These are phyloP conservation scores for Skeletonema grethae DNA, from an alignment of 108 stramenopile genomes.

Conservation along the genomic window DNA sequence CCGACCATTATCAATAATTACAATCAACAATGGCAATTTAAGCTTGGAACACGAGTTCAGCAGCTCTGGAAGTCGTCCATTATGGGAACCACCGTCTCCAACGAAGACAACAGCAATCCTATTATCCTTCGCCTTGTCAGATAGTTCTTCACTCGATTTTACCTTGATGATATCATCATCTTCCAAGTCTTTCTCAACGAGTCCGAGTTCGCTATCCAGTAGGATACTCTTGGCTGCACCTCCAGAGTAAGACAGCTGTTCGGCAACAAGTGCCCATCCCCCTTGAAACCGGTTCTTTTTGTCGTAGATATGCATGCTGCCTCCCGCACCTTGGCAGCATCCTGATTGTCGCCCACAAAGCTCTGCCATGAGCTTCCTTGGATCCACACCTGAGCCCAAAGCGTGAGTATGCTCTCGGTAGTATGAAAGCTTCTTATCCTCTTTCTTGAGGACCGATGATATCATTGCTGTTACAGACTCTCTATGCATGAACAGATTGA, in stretches of 20 bases:
- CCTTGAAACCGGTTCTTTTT: slow-evolving; percentile 58
- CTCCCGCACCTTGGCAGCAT: slow-evolving; percentile 65
- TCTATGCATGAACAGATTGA: not conserved
- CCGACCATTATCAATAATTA: slow-evolving; percentile 70
- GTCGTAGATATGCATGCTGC: slow-evolving; percentile 71
- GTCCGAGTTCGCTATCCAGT: slow-evolving; percentile 57
- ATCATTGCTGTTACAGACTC: slow-evolving; percentile 68
- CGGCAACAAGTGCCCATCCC: slow-evolving; percentile 71
- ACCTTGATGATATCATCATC: slow-evolving; percentile 43
- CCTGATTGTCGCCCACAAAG: slow-evolving; percentile 66
- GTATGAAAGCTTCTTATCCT: slow-evolving; percentile 67
- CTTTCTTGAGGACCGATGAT: slow-evolving; percentile 38
- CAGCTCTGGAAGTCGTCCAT: slow-evolving; percentile 63
- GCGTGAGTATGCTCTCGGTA: slow-evolving; percentile 76
- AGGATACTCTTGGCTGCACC: slow-evolving; percentile 73
- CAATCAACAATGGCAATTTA: slow-evolving; percentile 60
- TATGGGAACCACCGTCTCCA: slow-evolving; percentile 67
- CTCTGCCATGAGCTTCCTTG: slow-evolving; percentile 63
- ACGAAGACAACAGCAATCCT: slow-evolving; percentile 63
- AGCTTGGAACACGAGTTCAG: slow-evolving; percentile 65
- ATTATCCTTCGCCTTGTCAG: slow-evolving; percentile 44
- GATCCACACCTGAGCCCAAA: slow-evolving; percentile 57
- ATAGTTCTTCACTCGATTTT: slow-evolving; percentile 12
- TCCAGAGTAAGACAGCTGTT: slow-evolving; percentile 69
- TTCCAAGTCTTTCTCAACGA: slow-evolving; percentile 67